Evolutionary conservation across 2,329 filamentous ascomycete species (phyloP), one percentile per base, ranked within the genome.

Genomic region (Fusarium nematophilum): DNA sequence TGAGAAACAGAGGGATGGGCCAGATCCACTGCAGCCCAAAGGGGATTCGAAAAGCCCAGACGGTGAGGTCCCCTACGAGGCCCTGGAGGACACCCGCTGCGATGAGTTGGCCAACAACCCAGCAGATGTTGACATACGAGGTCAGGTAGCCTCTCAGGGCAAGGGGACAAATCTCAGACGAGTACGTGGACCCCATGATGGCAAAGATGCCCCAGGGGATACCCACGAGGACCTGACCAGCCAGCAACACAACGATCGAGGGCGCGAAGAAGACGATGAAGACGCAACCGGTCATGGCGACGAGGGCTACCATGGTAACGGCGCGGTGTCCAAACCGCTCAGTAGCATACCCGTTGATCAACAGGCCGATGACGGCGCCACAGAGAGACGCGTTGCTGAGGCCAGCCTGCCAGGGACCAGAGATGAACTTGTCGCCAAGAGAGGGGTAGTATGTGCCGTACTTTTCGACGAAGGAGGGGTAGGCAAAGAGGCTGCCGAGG

Each of bases 141-240:
- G 46, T 56, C 2, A 53, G 30, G 8, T 46, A 50, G 9, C 23
- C 25, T 27, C 57, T 46, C 9, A 59, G 47, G 14, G 47, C 23
- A 9, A 53, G 30, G 6, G 57, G 57, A 6, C 37, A 40, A 15
- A 56, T 13, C 34, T 59, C 57, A 3, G 48, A 53, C 6, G 55
- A 40, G 15, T 54, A 59, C 3, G 55, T 50, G 4, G 55, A 44
- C 3, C 45, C 55, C 10, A 55, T 84, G 56, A 83, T 82, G 58
- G 86, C 84, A 72, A 86, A 86, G 66, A 86, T 80, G 15, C 85
- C 85, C 85, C 85, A 87, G 53, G 84, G 31, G 86, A 70, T 57
- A 83, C 84, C 52, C n/a, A 45, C 39, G 5, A 55, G 30, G 6
- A 48, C 36, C 71, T 87, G 83, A n/a, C 79, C 74, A 2, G n/a